Percentiles rank a stretch among this genome's conserved stretches.
Conservation (phyloP, 2,329 filamentous ascomycete genomes). For the Helminthosporium solani region DNA sequence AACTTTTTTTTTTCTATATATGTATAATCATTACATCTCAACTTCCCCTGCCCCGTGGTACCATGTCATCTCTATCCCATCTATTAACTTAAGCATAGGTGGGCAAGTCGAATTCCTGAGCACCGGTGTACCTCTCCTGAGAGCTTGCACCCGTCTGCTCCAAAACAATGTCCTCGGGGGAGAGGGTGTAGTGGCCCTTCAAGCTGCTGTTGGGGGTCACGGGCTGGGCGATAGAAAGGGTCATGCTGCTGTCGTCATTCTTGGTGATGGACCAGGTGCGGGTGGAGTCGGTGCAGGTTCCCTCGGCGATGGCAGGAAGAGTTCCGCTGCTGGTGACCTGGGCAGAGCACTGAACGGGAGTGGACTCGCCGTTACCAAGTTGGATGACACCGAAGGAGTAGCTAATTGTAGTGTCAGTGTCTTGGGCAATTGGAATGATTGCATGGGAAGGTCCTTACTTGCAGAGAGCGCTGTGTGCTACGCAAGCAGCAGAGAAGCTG, state of each 20-base stretch:
- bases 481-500: background rate
- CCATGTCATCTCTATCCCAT: too few relatives aligned
- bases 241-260: background rate
- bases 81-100: background rate
- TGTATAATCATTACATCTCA: background rate
- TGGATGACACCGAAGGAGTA: conserved; percentile 1
- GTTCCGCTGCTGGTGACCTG: background rate
- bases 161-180: background rate
- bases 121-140: background rate
- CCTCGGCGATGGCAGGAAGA: conserved; percentile 1
- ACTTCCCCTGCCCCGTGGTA: too few relatives aligned
- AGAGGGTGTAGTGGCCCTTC: background rate
- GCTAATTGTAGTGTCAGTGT: background rate
- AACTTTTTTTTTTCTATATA: too few relatives aligned
- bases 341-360: background rate
- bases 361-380: background rate
- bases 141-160: background rate
- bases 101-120: background rate
- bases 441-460: background rate
- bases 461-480: background rate
- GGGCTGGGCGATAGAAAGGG: background rate
- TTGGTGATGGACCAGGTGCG: background rate
- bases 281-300: background rate
- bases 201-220: background rate
- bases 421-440: background rate